A percentile compares a stretch with the other conserved stretches of the same genome.
Evolutionary conservation across 2,329 filamentous ascomycete species (phyloP).

Genomic region (Orbilia brochopaga): DNA sequence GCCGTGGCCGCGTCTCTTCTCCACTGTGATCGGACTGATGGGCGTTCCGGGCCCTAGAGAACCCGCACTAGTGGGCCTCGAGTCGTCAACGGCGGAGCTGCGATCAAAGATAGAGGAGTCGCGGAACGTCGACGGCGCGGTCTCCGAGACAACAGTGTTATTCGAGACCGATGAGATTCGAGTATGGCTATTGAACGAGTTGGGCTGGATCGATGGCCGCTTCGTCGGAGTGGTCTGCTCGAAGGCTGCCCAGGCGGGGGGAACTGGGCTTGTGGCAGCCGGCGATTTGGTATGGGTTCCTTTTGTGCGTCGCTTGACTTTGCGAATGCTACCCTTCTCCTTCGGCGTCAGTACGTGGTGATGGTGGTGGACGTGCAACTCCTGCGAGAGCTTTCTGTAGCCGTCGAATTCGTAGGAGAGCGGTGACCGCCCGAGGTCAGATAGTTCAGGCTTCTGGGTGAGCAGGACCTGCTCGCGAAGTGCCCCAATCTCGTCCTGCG

Average conservation of each 20-base stretch:
- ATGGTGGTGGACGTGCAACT: slow-evolving; percentile 92
- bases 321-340: slow-evolving; percentile 56
- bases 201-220: slow-evolving; percentile 31
- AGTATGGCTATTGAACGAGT: slow-evolving; percentile 55
- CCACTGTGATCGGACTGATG: slow-evolving; percentile 58
- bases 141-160: slow-evolving; percentile 58
- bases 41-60: slow-evolving; percentile 71
- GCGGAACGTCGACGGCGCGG: slow-evolving; percentile 71
- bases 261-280: slow-evolving; percentile 61
- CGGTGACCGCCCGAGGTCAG: slow-evolving; percentile 57
- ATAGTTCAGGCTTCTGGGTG: slow-evolving; percentile 74
- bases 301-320: slow-evolving; percentile 65
- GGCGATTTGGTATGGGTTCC: slow-evolving; percentile 68
- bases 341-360: slow-evolving; percentile 73
- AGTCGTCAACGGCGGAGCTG: slow-evolving; percentile 68
- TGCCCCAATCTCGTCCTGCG: slow-evolving; percentile 90
- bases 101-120: slow-evolving; percentile 80
- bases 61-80: slow-evolving; percentile 79
- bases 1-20: slow-evolving; percentile 29
- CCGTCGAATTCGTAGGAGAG: slow-evolving; percentile 52
- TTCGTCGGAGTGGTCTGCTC: slow-evolving; percentile 58
- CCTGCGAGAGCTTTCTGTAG: slow-evolving; percentile 65
- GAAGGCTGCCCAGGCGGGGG: slow-evolving; percentile 57
- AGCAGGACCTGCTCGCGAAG: slow-evolving; percentile 79
- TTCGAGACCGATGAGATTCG: slow-evolving; percentile 59